Evolutionary conservation across 176 grass and related monocot genomes (phyloP).

Genomic region (Cenchrus fungigraminus): DNA sequence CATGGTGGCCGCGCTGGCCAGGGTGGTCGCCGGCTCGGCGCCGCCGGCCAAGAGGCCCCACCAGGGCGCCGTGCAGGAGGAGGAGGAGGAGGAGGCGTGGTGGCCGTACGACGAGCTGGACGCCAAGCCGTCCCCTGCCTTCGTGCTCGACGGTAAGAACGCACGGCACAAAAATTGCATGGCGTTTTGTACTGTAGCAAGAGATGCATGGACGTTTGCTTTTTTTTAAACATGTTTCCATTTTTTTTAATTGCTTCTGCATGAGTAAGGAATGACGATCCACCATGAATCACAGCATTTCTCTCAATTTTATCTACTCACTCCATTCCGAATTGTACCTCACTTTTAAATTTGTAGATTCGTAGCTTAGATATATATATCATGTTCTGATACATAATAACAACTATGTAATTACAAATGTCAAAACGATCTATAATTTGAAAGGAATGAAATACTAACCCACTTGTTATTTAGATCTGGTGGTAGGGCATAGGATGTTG

Average conservation of each 20-base stretch:
- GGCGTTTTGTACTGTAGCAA: background rate
- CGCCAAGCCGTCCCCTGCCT: background rate
- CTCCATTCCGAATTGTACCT: too few species aligned
- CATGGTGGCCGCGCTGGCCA: conserved; percentile 73
- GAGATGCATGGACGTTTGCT: background rate
- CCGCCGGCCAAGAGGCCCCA: background rate
- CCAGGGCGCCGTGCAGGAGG: background rate
- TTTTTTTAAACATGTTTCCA: background rate
- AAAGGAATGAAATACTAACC: too few species aligned
- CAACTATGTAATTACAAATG: too few species aligned
- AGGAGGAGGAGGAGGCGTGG: conserved; percentile 32
- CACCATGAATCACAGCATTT: too few species aligned
- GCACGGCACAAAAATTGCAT: background rate
- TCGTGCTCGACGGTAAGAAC: conserved; percentile 30
- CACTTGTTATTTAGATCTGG: background rate
- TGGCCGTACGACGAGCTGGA: conserved; percentile 32
- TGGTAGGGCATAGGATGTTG: background rate
- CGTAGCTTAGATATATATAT: too few species aligned
- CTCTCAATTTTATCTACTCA: too few species aligned
- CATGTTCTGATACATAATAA: too few species aligned
- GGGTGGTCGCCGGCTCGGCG: conserved; percentile 55
- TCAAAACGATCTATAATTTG: too few species aligned
- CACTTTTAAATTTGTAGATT: too few species aligned
- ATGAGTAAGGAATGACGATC: background rate
- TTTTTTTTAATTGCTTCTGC: background rate